Percentiles rank a stretch among this genome's conserved stretches.
phyloP scores from a whole-genome alignment of 805 yeast species.

The Alloascoidea africana region DNA sequence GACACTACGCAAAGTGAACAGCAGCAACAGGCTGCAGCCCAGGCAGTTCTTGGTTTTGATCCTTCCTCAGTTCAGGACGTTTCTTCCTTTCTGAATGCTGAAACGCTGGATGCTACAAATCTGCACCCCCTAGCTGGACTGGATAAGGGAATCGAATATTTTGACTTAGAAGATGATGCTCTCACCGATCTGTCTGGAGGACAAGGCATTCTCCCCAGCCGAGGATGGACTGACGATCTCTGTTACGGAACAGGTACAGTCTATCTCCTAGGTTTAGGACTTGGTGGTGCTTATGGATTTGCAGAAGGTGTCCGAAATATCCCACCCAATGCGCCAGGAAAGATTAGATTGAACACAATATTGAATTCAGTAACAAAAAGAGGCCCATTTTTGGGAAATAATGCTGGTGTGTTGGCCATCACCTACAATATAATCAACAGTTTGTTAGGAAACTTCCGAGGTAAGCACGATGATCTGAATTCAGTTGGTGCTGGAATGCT shows the following conservation, averaged over 20 bases:
- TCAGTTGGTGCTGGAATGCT: conserved; percentile 82
- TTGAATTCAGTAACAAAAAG: conserved; percentile 86
- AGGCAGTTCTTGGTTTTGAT: conserved; percentile 39
- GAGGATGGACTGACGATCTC: conserved; percentile 95
- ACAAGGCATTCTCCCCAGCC: conserved; percentile 83
- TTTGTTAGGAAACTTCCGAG: conserved; percentile 65
- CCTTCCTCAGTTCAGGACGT: conserved; percentile 50
- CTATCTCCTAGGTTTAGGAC: conserved; percentile 70
- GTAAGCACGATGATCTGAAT: conserved; percentile 76
- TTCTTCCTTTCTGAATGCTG: conserved; percentile 41
- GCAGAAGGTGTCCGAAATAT: conserved; percentile 72
- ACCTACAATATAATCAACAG: conserved; percentile 79
- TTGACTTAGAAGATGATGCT: conserved; percentile 71
- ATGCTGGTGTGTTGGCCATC: conserved; percentile 87
- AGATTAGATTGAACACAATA: conserved; percentile 75
- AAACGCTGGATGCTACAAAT: conserved; percentile 51
- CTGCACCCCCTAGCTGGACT: conserved; percentile 90
- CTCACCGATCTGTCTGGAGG: conserved; percentile 71
- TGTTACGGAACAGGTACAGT: conserved; percentile 97
- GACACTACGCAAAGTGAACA: too few relatives aligned
- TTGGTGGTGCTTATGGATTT: conserved; percentile 83
- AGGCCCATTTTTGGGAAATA: conserved; percentile 93
- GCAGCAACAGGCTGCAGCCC: conserved; percentile 7
- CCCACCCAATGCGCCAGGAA: conserved; percentile 63
- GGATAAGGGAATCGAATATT: conserved; percentile 76